Base-by-base conservation (phyloP, 2,329 filamentous ascomycete species). In the Beauveria pseudobassiana region DNA sequence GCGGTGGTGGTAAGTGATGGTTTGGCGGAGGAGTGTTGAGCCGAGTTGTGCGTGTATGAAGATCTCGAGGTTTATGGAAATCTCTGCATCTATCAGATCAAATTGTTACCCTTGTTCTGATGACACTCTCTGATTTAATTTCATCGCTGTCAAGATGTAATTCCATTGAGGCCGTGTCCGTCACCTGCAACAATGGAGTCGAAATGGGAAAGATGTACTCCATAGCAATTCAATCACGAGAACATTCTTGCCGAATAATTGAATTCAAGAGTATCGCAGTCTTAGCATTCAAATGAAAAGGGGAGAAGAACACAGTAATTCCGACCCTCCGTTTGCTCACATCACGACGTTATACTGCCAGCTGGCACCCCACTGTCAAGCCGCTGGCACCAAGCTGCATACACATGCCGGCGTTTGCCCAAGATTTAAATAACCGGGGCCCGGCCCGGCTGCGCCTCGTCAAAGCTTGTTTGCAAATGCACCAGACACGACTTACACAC, bases 381-480 rank as follows among this genome's bases (percentile, higher is more conserved):
- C 53, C 22, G 53, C 53, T 56, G 52, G 10, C 45, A 20, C 20
- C 24, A 18, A 20, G 24, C 24, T n/a, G 48, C 26, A 49, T 26
- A 12, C 30, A 34, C 30, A 38, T 38, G 34, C 12, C 12, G 34
- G 34, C 3, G 14, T 24, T 24, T 46, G 20, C 12, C 10, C 45
- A 53, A 34, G 10, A 14, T 22, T 26, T 14, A 40, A 42, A 46
- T 24, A 58, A 48, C 30, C 55, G 55, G 55, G 55, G 22, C n/a
- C 14, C 22, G 28, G 51, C 51, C 38, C 20, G 42, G 52, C 30
- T 58, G 55, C 55, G 55, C 55, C 55, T 58, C 42, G n/a, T 2
- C 30, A 26, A 49, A 49, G 43, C 55, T 48, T 57, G 40, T 57
- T 57, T 49, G 43, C 20, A 57, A 57, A 57, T 30, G 34, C 54